Conservation (phyloP, 352 stramenopile species). For the Phytophthora lateralis region DNA sequence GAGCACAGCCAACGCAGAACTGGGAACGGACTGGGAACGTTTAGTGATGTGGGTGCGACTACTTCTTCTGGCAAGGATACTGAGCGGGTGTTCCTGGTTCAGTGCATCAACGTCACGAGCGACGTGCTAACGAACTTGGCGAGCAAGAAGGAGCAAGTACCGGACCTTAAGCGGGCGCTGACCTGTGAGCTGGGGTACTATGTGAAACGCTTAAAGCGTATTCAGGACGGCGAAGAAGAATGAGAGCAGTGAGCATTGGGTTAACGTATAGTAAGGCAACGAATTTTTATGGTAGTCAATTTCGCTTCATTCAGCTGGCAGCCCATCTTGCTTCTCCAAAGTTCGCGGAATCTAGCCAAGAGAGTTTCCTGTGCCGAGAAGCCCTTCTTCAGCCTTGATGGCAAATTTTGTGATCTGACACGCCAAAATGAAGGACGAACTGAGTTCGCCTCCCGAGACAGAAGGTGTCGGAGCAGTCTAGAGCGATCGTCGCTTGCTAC, state of each 20-base stretch:
- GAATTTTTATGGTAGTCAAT: no score
- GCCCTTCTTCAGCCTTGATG: no score
- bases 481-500: not conserved
- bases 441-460: no score
- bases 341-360: no score
- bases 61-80: not conserved
- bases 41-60: not conserved
- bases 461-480: no score
- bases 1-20: not conserved
- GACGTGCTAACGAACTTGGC: constrained; percentile 6
- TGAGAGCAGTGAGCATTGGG: no score
- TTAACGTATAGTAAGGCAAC: no score
- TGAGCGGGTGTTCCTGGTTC: constrained; percentile 9
- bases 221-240: constrained; percentile 4
- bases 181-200: constrained; percentile 15
- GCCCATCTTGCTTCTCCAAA: no score
- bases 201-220: constrained; percentile 20
- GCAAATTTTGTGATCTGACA: no score
- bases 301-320: no score
- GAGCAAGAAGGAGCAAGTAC: constrained; percentile 8
- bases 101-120: constrained; percentile 10
- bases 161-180: constrained; percentile 13
- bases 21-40: not conserved
- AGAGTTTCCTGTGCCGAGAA: no score
- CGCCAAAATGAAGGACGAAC: no score